phyloP scores from a whole-genome alignment of 768 basidiomycete genomes.

The Boletus sensibilis region DNA sequence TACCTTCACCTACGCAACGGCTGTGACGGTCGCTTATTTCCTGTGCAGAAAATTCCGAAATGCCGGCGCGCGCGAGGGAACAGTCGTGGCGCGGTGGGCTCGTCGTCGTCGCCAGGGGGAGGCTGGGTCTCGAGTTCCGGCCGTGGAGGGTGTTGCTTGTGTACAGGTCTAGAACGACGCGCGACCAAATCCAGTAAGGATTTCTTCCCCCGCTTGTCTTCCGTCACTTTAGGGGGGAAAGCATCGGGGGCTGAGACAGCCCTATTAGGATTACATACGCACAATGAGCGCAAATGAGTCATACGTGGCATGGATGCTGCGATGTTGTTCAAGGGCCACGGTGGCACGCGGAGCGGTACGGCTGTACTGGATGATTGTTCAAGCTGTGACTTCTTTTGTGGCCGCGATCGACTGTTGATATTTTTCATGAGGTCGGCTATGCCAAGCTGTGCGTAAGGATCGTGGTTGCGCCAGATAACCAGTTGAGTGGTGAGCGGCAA shows the following conservation, averaged over 20 bases:
- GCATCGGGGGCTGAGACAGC: conserved; percentile 38
- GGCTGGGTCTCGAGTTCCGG: conserved; percentile 11
- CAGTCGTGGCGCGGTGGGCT: conserved; percentile 8
- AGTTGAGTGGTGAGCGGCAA: conserved; percentile 34
- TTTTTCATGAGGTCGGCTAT: conserved; percentile 32
- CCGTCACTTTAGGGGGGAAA: conserved; percentile 26
- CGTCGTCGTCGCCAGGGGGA: conserved; percentile 3
- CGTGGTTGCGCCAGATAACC: conserved; percentile 28
- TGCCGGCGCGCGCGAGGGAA: conserved; percentile 21
- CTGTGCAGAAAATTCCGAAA: conserved; percentile 41
- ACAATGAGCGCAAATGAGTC: neutral
- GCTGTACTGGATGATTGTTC: conserved; percentile 14
- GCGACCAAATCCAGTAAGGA: conserved; percentile 1
- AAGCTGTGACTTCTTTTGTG: conserved; percentile 18
- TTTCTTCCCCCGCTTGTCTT: conserved; percentile 18
- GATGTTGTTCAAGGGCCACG: conserved; percentile 25
- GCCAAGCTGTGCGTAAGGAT: conserved; percentile 35
- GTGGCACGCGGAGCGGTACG: conserved; percentile 16
- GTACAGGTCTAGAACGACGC: conserved; percentile 26
- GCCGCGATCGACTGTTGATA: conserved; percentile 12
- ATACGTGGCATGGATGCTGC: conserved; percentile 40
- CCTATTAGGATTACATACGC: conserved; percentile 7
- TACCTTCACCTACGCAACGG: conserved; percentile 8
- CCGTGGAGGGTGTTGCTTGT: conserved; percentile 23
- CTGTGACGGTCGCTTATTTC: conserved; percentile 24